These are phyloP conservation scores for Ambrosia trifida DNA, from an alignment of 129 eudicot genomes.

Conservation along the genomic window DNA sequence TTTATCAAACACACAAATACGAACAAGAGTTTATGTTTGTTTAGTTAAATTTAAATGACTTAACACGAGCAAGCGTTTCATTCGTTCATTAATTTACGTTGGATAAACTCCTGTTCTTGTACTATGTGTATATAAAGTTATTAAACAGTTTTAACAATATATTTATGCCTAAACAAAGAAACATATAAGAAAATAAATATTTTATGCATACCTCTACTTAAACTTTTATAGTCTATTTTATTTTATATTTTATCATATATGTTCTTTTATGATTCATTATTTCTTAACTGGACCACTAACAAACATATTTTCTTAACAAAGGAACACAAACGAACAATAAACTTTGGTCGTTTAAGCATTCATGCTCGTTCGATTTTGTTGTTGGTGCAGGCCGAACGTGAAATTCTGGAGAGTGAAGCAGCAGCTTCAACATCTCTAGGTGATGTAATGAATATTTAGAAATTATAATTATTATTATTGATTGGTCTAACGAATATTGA, in stretches of 20 bases:
- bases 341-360: not conserved
- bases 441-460: conserved; percentile 38
- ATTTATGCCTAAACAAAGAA: no score
- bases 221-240: no score
- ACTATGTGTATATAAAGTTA: no score
- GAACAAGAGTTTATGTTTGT: not conserved
- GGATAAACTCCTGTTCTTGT: no score
- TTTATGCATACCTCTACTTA: no score
- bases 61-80: not conserved
- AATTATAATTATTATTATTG: conserved; percentile 27
- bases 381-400: conserved; percentile 63
- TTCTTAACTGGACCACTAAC: no score
- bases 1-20: not conserved
- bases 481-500: not conserved
- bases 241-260: no score
- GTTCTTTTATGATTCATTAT: no score
- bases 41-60: not conserved
- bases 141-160: no score
- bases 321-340: not conserved
- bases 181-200: no score
- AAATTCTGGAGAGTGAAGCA: conserved; percentile 40
- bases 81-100: no score
- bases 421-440: conserved; percentile 36
- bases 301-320: not conserved
- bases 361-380: not conserved